Base-by-base conservation (phyloP, 1,139 yeast species). In the Yamadazyma triangularis region DNA sequence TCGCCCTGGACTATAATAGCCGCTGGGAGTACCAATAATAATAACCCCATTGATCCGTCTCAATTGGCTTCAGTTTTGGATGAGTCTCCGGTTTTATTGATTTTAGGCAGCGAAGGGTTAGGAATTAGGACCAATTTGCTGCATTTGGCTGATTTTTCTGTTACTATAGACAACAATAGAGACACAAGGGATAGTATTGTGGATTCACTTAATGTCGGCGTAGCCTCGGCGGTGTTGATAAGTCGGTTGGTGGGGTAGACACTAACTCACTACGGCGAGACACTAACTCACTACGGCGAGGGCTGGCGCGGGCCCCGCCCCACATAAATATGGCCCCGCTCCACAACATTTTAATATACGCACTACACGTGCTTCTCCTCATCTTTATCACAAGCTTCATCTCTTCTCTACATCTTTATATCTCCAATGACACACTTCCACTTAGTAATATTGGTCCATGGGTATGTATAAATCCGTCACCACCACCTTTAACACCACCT, bases 191-290 rank as follows among this genome's bases (percentile, higher is more conserved):
- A 64, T 33, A 47, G 47, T 2, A 57, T 75, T 11, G 79, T 88
- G 23, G 96, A 87, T 49, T 84, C 95, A 14, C 62, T 88, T 44
- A 88, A 88, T 51, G 96, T 86, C 23, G 84, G 94, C 49, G 96
- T 88, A 4, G 96, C 96, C 1, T 73, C 89, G 2, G 93, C 89
- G 1, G 50, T 87, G 22, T 50, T 86, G 31, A 56, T 85, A 18
- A 62, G 69, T 25, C 67, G 64, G 46, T 62, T 72, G 28, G 42
- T 63, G n/a, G 43, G 44, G 18, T 27, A 26, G 21, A 27, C n/a
- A 26, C 50, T 52, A 55, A 52, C 40, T 5, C 32, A 51, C 18
- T 61, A 56, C 44, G 94, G 85, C 53, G 63, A 85, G 27, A 71
- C 85, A 8, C 75, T 84, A 3, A 64, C 85, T 15, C 84, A 82